Base-by-base conservation (phyloP, 1,139 yeast species). In the Pichia sp. region DNA sequence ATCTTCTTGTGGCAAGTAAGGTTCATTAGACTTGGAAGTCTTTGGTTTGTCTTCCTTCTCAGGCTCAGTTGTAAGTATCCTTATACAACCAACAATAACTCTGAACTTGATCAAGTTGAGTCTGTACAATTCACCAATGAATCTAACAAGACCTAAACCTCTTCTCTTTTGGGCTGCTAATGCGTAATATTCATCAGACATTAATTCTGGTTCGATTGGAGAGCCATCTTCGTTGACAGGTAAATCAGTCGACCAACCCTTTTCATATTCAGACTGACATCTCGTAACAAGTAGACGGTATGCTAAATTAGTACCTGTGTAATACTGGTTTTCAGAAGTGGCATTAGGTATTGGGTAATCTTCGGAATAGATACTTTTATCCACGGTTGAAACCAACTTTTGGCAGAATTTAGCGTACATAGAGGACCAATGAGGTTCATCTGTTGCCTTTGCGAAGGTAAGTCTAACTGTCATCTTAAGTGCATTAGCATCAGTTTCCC, bases 371-470 rank as follows among this genome's bases (percentile, higher is more conserved):
- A 92, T 82, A 53, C 85, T 93, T 42, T 81, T 80, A 51, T 85
- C 79, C 56, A 90, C 79, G 47, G 76, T 78, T 59, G 83, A 81
- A 66, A 88, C 84, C 77, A 92, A 80, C 71, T 86, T 86, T 61
- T 87, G 87, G 75, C 97, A 90, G 77, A 93, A 87, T 66, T 86
- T 87, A n/a, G 99, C 99, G 70, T 93, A 93, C 92, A 95, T 90
- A 53, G 87, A 82, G 42, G 97, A 90, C 98, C 98, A 93, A 72
- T 90, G 95, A 49, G 97, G 96, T 75, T 93, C 99, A 72, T 93
- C 99, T 71, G 95, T 87, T 19, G 99, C 99, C 75, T 93, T 93
- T 60, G 93, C 95, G 74, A 92, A 93, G 0, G 96, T 88, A 57
- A 88, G 80, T 63, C 88, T 89, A 59, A 93, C 84, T 58, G 92